Evolutionary conservation across 1,284 basidiomycete species (phyloP).

Genomic region (Melanopsichium pennsylvanicum): DNA sequence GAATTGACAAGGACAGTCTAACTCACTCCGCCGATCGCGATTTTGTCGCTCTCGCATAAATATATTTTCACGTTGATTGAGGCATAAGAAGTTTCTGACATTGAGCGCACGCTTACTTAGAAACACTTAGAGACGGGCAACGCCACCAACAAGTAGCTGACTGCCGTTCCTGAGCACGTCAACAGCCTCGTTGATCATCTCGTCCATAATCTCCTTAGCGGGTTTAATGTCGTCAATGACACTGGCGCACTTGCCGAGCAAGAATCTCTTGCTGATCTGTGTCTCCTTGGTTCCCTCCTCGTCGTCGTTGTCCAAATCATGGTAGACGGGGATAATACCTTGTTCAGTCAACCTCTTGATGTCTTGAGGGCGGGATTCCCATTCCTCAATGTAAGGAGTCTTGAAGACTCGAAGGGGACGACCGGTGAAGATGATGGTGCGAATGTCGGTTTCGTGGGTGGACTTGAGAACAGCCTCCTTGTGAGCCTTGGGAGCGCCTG

Average conservation of each 20-base stretch:
- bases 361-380: constrained; percentile 60
- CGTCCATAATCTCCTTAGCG: constrained; percentile 57
- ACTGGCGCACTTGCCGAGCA: constrained; percentile 69
- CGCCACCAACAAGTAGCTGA: constrained; percentile 35
- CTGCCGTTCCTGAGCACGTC: constrained; percentile 39
- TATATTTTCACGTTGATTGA: too few relatives aligned
- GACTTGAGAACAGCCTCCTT: constrained; percentile 60
- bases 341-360: constrained; percentile 59
- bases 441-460: constrained; percentile 58
- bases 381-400: constrained; percentile 53
- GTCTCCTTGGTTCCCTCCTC: constrained; percentile 55
- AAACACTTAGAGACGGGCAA: constrained; percentile 19
- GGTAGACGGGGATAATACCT: constrained; percentile 58
- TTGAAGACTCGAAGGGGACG: constrained; percentile 76
- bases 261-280: constrained; percentile 45
- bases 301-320: constrained; percentile 60
- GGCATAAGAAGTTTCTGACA: too few relatives aligned
- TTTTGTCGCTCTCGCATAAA: too few relatives aligned
- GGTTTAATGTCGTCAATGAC: constrained; percentile 67
- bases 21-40: too few relatives aligned
- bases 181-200: constrained; percentile 58
- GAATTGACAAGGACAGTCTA: too few relatives aligned
- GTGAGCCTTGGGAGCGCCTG: constrained; percentile 57
- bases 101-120: too few relatives aligned
- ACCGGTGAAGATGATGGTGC: constrained; percentile 69